Evolutionary conservation across 2,329 filamentous ascomycete species (phyloP), one percentile per base, ranked within the genome.

Genomic region (Calonectria naviculata): DNA sequence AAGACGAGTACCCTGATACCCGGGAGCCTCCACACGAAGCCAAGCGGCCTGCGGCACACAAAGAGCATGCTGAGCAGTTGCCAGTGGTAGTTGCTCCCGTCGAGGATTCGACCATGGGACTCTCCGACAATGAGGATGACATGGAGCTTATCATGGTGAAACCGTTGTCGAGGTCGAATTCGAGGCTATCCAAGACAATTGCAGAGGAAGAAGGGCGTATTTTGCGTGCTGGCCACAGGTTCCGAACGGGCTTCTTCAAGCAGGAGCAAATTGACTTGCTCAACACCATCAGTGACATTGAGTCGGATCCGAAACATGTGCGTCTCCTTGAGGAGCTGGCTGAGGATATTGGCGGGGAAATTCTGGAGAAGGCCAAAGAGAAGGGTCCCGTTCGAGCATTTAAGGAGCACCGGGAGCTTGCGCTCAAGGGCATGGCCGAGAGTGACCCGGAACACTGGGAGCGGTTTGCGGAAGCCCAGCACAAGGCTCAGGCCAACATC

Each of bases 1-100:
- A 98, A 82, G 94, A 97, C 80, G 96, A 98, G 82, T 98, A 95
- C 78, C 97, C 97, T 0, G 96, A 98, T 80, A 97, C 94, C 0
- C 91, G 94, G 41, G 86, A 78, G 78, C 54, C 75, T 12, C 60
- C 41, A 9, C 70, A 62, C 10, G 71, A 67, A 47, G 71, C 54
- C 24, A 71, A 67, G 21, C 68, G 58, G 19, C 77, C 61, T 36
- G 71, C 60, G 58, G 69, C 56, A 31, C 65, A 52, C 29, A 75
- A 75, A 60, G 61, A 60, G 21, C 52, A 38, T 17, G 56, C 54
- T 21, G 77, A 75, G 24, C 78, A 79, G 46, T 49, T 78, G 8
- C 77, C 75, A 1, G 73, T 74, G 13, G 24, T 75, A 72, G n/a
- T 76, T 5, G 75, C 80, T 5, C 71, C 77, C 13, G 71, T 81